Evolutionary conservation across 2,329 filamentous ascomycete species (phyloP), one percentile per base, ranked within the genome.

Genomic region (Colletotrichum tofieldiae): DNA sequence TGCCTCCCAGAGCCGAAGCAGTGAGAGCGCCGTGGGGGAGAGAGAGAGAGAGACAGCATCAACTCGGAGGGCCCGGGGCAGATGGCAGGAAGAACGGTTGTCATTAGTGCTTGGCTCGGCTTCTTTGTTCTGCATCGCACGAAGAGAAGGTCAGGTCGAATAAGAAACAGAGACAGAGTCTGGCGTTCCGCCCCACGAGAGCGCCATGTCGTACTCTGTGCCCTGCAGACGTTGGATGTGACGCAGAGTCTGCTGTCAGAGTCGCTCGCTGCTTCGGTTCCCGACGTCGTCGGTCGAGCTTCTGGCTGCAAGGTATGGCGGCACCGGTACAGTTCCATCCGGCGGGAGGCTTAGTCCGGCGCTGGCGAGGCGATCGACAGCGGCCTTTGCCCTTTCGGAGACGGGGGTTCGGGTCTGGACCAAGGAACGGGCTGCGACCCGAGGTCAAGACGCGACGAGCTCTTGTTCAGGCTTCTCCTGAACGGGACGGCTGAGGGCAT

Each of bases 291-390:
- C 63, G 63, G 63, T 56, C 47, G 55, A 71, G 35, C 41, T 49
- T 37, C 56, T 54, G 43, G 51, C 26, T 64, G 43, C 58, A 52
- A 60, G 45, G 55, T 43, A 29, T 60, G 54, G 39, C 59, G 45
- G 45, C 20, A 54, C 59, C 65, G 69, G 54, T 49, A 60, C 65
- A 59, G 56, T 64, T 59, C 65, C 59, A 49, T 72, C 52, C 52
- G 60, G 52, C 59, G 52, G 65, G 59, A 72, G 69, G 65, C 59
- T 60, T 64, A 45, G 59, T 55, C 47, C 59, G 59, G 65, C 45
- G 65, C 59, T 52, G 69, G 59, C 23, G 23, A 58, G 32, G 35
- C 26, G 70, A 72, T 72, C 69, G 69, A 69, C 69, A 63, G 65
- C 69, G 59, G 59, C 66, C 45, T 69, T 65, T 69, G 65, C 70